Conservation (phyloP, 805 yeast species). For the Candida taoyuanica region DNA sequence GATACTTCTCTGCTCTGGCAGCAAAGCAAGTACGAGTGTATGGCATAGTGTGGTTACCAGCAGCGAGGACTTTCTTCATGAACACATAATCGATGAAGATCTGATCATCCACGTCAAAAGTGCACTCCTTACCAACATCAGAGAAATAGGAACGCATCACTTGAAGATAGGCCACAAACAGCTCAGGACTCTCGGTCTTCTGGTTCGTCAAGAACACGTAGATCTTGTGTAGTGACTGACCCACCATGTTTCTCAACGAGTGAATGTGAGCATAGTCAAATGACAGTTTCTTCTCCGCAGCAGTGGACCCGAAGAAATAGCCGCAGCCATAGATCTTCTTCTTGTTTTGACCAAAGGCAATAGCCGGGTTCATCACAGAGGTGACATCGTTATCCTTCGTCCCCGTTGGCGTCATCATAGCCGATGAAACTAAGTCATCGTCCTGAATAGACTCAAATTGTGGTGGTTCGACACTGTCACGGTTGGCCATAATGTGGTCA, state of each 20-base stretch:
- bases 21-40: conserved; percentile 78
- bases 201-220: conserved; percentile 42
- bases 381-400: conserved; percentile 30
- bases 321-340: conserved; percentile 58
- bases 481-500: neutral
- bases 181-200: conserved; percentile 58
- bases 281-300: conserved; percentile 38
- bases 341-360: conserved; percentile 46
- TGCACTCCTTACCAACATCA: conserved; percentile 71
- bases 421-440: conserved; percentile 34
- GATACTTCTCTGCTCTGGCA: conserved; percentile 66
- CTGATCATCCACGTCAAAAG: conserved; percentile 52
- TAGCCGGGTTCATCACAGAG: conserved; percentile 48
- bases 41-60: conserved; percentile 60
- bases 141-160: conserved; percentile 72
- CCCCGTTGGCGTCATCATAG: conserved; percentile 26
- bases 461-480: neutral
- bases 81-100: conserved; percentile 50
- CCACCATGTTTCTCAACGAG: conserved; percentile 52
- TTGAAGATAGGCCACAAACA: conserved; percentile 57
- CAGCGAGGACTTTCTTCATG: conserved; percentile 54
- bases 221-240: conserved; percentile 57
- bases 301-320: conserved; percentile 57
- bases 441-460: conserved; percentile 15
- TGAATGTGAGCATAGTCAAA: conserved; percentile 53